Evolutionary conservation across 345 rosid species (phyloP), one percentile per base, ranked within the genome.

Genomic region (Populus euphratica): DNA sequence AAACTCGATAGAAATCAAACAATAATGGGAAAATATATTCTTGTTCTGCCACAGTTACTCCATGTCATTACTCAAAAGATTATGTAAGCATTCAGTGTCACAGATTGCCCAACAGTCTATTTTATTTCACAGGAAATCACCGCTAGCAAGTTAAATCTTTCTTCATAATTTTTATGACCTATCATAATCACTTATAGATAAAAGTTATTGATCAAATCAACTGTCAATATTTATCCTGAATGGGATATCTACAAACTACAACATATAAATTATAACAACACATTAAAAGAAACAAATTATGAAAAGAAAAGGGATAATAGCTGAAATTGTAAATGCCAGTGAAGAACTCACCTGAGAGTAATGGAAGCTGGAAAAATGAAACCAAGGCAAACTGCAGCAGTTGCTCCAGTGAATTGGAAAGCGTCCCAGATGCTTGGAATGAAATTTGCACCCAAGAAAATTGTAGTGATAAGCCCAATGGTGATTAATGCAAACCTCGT

Each of bases 401-500:
- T 96, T 69, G 99, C 97, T 81, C 97, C 99, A 56, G 97, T 93
- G 71, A 96, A 92, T 74, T 96, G 97, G 83, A 96, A 96, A 77
- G 94, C 99, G 80, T 90, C 97, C 98, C 98, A 96, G 80, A 96
- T 96, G 89, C 94, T 93, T 39, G 99, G 99, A 63, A 96, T 93
- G 77, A 87, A 90, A 84, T 90, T 96, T 59, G 96, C 93, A 63
- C 99, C 97, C 77, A 86, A 56, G 82, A 93, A 90, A 80, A 96
- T 91, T 20, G 88, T 25, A 44, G 79, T 10, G 39, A 93, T 85
- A 79, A 93, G 96, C 7, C 80, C 90, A n/a, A 63, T 69, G 59
- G 97, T 96, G 73, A 93, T 62, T 14, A 81, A 83, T 11, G 87
- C 85, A 83, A 93, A 96, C 83, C 98, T 90, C 84, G 64, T n/a